phyloP scores from a whole-genome alignment of 139 green algal species.

The Chlamydomonas eustigma region DNA sequence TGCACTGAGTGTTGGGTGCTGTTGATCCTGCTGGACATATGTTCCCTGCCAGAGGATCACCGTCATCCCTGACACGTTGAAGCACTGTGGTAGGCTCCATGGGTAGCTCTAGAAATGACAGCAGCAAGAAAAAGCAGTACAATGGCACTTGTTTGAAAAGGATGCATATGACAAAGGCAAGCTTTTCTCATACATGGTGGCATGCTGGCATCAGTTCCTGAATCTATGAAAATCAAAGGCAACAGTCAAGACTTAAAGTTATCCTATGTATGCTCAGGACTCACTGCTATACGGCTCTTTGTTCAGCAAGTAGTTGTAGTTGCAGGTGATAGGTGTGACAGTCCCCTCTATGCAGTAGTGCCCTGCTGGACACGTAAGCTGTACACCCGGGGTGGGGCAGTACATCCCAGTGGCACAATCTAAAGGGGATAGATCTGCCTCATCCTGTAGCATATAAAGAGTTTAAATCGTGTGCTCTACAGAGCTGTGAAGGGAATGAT shows the following conservation, averaged over 20 bases:
- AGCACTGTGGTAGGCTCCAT: constrained; percentile 24
- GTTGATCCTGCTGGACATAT: constrained; percentile 28
- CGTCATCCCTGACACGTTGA: constrained; percentile 16
- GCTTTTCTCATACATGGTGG: background rate
- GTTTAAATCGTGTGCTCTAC: too few species aligned
- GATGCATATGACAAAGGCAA: background rate
- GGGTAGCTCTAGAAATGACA: constrained; percentile 16
- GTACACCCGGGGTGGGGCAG: constrained; percentile 28
- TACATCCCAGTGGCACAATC: constrained; percentile 32
- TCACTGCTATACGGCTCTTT: background rate
- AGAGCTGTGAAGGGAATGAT: too few species aligned
- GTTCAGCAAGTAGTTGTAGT: constrained; percentile 24
- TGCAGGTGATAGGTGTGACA: constrained; percentile 19
- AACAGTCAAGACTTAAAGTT: background rate
- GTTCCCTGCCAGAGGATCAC: constrained; percentile 36
- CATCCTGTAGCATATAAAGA: constrained; percentile 16
- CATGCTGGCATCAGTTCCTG: background rate
- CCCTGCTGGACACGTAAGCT: constrained; percentile 24
- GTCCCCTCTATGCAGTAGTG: constrained; percentile 28
- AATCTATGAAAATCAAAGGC: background rate
- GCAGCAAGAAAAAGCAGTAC: too few species aligned
- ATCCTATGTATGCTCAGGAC: background rate
- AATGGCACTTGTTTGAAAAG: too few species aligned
- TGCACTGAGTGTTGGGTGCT: background rate
- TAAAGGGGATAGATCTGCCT: constrained; percentile 4